Conservation (phyloP, 805 yeast genomes). For the Jamesozyma lodderae region DNA sequence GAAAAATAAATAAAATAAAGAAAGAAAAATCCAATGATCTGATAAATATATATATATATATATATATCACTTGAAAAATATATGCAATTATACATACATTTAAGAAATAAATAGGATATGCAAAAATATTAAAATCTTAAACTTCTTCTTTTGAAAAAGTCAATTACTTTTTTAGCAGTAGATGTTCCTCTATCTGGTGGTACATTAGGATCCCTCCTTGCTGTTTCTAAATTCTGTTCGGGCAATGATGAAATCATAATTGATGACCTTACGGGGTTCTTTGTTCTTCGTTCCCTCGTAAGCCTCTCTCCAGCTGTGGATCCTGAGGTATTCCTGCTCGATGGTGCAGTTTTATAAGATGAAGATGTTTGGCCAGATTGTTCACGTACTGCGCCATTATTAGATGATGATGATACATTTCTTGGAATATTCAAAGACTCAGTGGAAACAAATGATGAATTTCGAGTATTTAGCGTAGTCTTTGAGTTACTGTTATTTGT, state of each 20-base stretch:
- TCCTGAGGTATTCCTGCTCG: not conserved
- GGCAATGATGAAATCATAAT: slow-evolving; percentile 6
- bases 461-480: not conserved
- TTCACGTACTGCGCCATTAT: not conserved
- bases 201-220: not conserved
- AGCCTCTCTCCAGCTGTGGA: not conserved
- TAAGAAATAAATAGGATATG: too few relatives aligned
- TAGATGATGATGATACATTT: not conserved
- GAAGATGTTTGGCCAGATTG: not conserved
- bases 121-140: slow-evolving; percentile 23
- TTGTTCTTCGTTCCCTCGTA: not conserved
- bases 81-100: too few relatives aligned
- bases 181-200: slow-evolving; percentile 27
- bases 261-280: slow-evolving; percentile 4
- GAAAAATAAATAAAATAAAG: not conserved
- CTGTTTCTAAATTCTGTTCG: not conserved
- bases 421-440: too few relatives aligned
- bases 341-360: not conserved
- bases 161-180: slow-evolving; percentile 70
- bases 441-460: not conserved
- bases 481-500: slow-evolving; percentile 1
- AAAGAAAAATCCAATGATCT: not conserved
- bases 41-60: too few relatives aligned
- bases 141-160: slow-evolving; percentile 65
- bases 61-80: too few relatives aligned